Base-by-base conservation (phyloP, 2,329 filamentous ascomycete genomes). In the Ophiocordyceps camponoti-saundersi region DNA sequence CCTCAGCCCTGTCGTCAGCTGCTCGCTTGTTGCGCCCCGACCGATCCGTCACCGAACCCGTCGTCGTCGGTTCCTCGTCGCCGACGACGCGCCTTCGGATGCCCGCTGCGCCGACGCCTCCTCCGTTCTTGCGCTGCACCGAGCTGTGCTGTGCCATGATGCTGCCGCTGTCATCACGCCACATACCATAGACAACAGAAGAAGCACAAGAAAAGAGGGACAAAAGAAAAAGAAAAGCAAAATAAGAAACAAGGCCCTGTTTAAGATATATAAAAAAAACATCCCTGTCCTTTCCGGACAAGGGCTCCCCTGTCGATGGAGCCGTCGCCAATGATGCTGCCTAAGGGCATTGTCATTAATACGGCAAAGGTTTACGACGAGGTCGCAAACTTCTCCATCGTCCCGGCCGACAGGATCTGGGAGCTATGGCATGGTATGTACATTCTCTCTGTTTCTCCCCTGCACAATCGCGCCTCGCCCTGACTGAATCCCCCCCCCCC, bases 281-380 rank as follows among this genome's bases (percentile, higher is more conserved):
- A 23, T 22, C 23, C 44, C 44, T 39, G 32, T 46, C 39, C 15
- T 10, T 11, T 18, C 20, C 6, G 43, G 21, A 15, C 26, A 44
- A 44, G 43, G 43, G 43, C 13, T 32, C 43, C 43, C 44, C 34
- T 26, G 42, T 32, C 49, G 23, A 65, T 65, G 63, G 60, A 64
- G 49, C 51, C 58, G 45, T 59, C 56, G 39, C 59, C 64, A 36
- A 65, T 69, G 60, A 66, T 75, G 34, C 55, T 79, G 56, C 76
- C 76, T 20, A 71, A 72, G 56, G 76, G 75, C 56, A 69, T 79
- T 50, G 66, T 79, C 49, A 65, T 67, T 45, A 79, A 78, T 59
- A 68, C 66, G 10, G 61, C 61, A 32, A 62, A 65, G 45, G 65
- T 78, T 32, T 75, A 77, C 52, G 65, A 66, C 23, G 71, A 74